Percentiles rank a stretch among this genome's conserved stretches.
Conservation (phyloP, 306 rosid species). For the Fagus crenata region DNA sequence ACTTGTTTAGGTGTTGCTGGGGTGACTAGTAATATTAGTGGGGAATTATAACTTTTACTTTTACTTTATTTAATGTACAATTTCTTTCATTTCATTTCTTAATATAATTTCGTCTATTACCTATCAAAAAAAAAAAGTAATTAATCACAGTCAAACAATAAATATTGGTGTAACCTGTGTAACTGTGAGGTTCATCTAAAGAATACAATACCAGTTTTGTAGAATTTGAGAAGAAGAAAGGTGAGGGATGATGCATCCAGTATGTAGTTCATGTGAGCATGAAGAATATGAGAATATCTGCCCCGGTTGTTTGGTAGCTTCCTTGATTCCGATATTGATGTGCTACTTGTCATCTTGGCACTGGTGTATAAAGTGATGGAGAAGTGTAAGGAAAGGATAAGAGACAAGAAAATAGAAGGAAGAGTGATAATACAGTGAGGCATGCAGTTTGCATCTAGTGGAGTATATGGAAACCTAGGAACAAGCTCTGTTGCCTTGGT, state of each 20-base stretch:
- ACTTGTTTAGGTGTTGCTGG: neutral
- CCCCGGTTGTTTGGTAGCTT: neutral
- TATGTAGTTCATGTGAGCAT: neutral
- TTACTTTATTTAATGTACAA: neutral
- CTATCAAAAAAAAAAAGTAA: neutral
- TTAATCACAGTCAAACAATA: neutral
- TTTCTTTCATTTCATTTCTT: neutral
- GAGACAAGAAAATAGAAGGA: slow-evolving; percentile 8
- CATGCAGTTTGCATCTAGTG: neutral
- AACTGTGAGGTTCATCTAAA: neutral
- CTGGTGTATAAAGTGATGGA: neutral
- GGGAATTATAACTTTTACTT: neutral
- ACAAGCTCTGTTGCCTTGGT: neutral
- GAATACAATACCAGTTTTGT: neutral
- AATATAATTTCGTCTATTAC: too few species aligned
- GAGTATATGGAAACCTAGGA: neutral
- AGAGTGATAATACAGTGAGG: slow-evolving; percentile 5
- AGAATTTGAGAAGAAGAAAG: neutral
- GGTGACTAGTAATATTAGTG: neutral
- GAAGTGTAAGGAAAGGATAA: neutral
- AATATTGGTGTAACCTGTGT: neutral
- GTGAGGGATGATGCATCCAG: neutral
- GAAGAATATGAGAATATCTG: neutral
- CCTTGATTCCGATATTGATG: neutral
- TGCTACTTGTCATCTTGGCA: neutral